Evolutionary conservation across 2,329 filamentous ascomycete species (phyloP), one percentile per base, ranked within the genome.

Genomic region (Pseudocercospora crystallina): DNA sequence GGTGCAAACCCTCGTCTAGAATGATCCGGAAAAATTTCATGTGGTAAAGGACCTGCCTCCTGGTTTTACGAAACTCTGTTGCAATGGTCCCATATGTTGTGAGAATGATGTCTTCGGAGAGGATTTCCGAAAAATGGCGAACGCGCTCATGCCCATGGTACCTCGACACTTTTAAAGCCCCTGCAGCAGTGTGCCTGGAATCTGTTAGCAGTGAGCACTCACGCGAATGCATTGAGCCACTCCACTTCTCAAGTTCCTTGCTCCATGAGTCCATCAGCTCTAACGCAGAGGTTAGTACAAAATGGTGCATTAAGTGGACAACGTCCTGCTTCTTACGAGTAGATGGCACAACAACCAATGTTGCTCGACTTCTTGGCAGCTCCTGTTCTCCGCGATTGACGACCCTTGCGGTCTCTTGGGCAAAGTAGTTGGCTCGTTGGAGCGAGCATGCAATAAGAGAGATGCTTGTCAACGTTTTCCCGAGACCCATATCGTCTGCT

Each of bases 381-480:
- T 34, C 35, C 17, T 37, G 9, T 8, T 31, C 13, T 3, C 33
- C 36, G 20, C 29, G 44, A 20, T n/a, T 15, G 17, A 26, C n/a
- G 34, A 30, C 11, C 10, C 5, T 39, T 26, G 20, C 34, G 2
- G 15, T 40, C 14, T 30, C 20, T 10, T 35, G 15, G 5, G 44
- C 34, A 26, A 26, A 26, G 20, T 26, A 26, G 7, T 26, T 26
- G 4, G 20, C 20, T 26, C 20, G 75, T 89, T 82, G 49, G 71
- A 75, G 54, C 72, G 67, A 13, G 71, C 71, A 53, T 85, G 89
- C 76, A 59, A 95, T 87, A 35, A 96, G 77, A 4, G 90, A 82
- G 15, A 96, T 76, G 3, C 87, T 85, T 54, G 91, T 89, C 17
- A 96, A 85, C 0, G 89, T 92, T 70, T 94, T 92, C 7, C 89